phyloP scores from a whole-genome alignment of 1,139 yeast species.

The Protomyces macrosporus region DNA sequence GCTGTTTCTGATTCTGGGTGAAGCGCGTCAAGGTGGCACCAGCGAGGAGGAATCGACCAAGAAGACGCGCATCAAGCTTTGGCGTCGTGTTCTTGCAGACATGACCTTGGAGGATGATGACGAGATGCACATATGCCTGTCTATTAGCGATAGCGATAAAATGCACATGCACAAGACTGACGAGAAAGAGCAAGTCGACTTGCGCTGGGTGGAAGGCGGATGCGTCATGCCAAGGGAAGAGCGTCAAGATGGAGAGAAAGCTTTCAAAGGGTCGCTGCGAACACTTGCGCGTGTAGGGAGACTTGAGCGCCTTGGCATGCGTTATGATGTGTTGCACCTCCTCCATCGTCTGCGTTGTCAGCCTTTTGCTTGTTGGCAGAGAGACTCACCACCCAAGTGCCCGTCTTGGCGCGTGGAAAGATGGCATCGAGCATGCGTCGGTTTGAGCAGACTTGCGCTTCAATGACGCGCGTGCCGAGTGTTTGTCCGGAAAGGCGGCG shows the following conservation, averaged over 20 bases:
- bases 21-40: constrained; percentile 15
- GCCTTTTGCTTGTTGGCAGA: neutral
- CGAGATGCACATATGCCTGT: constrained; percentile 3
- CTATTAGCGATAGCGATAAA: neutral
- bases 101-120: constrained; percentile 11
- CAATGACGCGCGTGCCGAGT: constrained; percentile 24
- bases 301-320: constrained; percentile 21
- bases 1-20: neutral
- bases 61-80: neutral
- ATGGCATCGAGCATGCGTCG: constrained; percentile 17
- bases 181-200: constrained; percentile 2
- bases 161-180: neutral
- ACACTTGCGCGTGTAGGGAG: constrained; percentile 22
- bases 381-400: neutral
- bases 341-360: neutral
- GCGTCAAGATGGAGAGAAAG: constrained; percentile 11
- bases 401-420: constrained; percentile 9
- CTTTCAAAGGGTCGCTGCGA: constrained; percentile 22
- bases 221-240: constrained; percentile 14
- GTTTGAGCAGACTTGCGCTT: constrained; percentile 9
- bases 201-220: constrained; percentile 2
- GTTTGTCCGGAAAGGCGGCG: constrained; percentile 13
- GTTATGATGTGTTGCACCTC: constrained; percentile 18
- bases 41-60: constrained; percentile 4
- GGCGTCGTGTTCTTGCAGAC: constrained; percentile 8